Evolutionary conservation across 306 rosid genomes (phyloP).

Genomic region (Pueraria montana): DNA sequence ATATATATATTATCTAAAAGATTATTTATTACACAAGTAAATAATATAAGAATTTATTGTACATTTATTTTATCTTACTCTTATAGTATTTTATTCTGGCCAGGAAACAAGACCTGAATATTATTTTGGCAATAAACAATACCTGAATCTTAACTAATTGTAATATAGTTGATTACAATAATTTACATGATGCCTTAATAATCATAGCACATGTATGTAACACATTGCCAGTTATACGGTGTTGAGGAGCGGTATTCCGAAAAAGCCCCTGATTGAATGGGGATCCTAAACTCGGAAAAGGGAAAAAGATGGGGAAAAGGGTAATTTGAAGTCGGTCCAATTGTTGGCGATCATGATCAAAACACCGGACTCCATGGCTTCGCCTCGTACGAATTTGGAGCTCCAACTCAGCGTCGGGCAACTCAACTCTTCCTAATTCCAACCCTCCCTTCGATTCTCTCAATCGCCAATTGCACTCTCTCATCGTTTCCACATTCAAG

Average conservation of each 20-base stretch:
- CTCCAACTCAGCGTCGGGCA: conserved; percentile 60
- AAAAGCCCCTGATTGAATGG: conserved; percentile 33
- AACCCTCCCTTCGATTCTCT: conserved; percentile 40
- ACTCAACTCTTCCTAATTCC: conserved; percentile 55
- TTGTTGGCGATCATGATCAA: conserved; percentile 80
- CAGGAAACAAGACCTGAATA: background rate
- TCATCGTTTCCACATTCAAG: conserved; percentile 51
- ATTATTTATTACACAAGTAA: no score
- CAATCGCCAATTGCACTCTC: conserved; percentile 42
- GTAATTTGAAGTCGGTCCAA: conserved; percentile 56
- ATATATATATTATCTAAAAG: no score
- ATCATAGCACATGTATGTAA: conserved; percentile 48
- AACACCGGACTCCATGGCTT: conserved; percentile 84
- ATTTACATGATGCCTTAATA: conserved; percentile 32
- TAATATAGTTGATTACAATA: conserved; percentile 23
- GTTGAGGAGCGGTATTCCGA: conserved; percentile 9
- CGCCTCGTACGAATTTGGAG: conserved; percentile 75
- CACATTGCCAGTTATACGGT: conserved; percentile 54
- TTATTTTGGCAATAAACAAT: background rate
- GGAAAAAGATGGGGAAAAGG: conserved; percentile 53
- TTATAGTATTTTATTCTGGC: background rate
- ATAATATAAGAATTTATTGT: no score
- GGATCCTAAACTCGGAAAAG: background rate
- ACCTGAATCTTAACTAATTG: background rate
- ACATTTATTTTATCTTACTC: no score